Evolutionary conservation across 805 yeast species (phyloP), one percentile per base, ranked within the genome.

Genomic region (Candida adriatica): DNA sequence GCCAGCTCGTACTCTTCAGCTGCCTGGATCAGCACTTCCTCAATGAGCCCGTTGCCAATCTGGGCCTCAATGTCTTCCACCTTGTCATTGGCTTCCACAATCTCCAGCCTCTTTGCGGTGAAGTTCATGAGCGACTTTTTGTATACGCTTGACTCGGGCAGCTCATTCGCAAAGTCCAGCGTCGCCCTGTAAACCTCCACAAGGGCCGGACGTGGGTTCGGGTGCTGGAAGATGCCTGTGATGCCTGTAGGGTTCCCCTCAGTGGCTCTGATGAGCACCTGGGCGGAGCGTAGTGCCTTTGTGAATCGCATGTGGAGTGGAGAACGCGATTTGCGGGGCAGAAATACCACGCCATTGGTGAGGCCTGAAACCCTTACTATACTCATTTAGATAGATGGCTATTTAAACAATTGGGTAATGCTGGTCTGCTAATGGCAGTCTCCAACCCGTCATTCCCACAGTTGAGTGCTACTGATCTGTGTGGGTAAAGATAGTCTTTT

Each of bases 21-120:
- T 11, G 94, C 94, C 63, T 85, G 94, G 38, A 83, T 67, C 34
- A 85, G 52, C 37, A 85, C 61, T 63, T 85, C 94, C 61, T 85
- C 95, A 41, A 84, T 77, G 48, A 85, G 70, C 2, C 95, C 95
- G 41, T 79, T 75, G 13, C 94, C 94, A 42, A 85, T 79, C 54
- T 74, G 60, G 41, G 65, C 60, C 62, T 85, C 95, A 45, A 85
- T 81, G 41, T 66, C 71, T 47, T 70, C 80, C 25, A 68, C 59
- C 33, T 75, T 70, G 42, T 76, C 84, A 39, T 70, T 70, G 27
- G 58, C 49, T 52, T 81, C 75, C 14, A 83, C 94, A 30, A 81
- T 64, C 26, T 64, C 61, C 53, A 79, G 66, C 53, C 95, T 73
- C 51, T 79, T 67, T 45, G 68, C 69, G 31, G 92, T 83, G 56